Conservation (phyloP, 768 basidiomycete species). For the Russula vinacea region DNA sequence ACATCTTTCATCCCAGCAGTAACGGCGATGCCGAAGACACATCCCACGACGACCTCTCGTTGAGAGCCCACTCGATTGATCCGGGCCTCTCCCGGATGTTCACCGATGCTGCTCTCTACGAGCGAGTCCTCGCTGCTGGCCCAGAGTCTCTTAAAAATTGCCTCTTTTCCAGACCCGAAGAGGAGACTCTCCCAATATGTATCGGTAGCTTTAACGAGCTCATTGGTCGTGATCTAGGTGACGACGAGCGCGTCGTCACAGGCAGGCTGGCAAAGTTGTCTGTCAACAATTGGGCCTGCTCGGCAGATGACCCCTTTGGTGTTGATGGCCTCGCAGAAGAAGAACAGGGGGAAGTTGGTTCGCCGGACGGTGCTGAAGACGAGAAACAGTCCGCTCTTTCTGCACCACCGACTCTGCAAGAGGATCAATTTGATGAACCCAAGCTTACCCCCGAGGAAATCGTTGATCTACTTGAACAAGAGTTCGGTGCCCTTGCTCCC, state of each 20-base stretch:
- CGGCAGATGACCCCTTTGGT: constrained; percentile 22
- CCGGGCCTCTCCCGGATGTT: constrained; percentile 39
- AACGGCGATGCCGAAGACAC: background rate
- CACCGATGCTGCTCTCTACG: constrained; percentile 41
- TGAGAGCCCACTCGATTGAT: background rate
- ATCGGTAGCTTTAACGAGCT: constrained; percentile 42
- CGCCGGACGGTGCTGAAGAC: constrained; percentile 32
- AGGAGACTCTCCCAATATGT: constrained; percentile 28
- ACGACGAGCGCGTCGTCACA: constrained; percentile 38
- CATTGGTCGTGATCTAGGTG: constrained; percentile 43
- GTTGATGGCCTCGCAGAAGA: background rate
- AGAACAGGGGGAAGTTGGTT: constrained; percentile 12
- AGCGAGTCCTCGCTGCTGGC: constrained; percentile 35
- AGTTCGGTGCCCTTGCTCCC: constrained; percentile 53
- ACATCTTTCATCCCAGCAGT: background rate
- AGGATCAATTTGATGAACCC: constrained; percentile 35
- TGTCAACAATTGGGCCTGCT: constrained; percentile 38
- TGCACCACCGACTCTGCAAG: background rate
- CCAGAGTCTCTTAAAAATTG: background rate
- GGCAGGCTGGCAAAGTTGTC: constrained; percentile 41
- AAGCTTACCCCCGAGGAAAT: constrained; percentile 47
- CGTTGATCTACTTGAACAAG: constrained; percentile 49
- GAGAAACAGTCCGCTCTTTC: constrained; percentile 4
- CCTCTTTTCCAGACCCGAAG: background rate
- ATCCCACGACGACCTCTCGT: constrained; percentile 12